Conservation (phyloP, 2,329 filamentous ascomycete species). For the Eutypella sp. region DNA sequence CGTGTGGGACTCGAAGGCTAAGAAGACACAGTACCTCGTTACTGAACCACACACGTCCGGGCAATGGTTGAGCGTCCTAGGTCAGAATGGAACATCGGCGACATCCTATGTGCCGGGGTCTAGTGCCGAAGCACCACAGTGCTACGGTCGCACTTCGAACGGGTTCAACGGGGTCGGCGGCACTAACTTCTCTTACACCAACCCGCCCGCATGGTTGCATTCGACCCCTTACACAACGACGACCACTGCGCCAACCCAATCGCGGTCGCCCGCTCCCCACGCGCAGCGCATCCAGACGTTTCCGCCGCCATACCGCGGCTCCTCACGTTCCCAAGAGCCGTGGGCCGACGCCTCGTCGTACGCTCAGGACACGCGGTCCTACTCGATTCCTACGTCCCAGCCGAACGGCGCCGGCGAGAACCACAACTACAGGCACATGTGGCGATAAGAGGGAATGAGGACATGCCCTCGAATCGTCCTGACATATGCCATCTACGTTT, state of each 20-base stretch:
- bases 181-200: constrained; percentile 8
- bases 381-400: constrained; percentile 11
- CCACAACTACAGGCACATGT: constrained; percentile 4
- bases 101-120: constrained; percentile 8
- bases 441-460: not conserved
- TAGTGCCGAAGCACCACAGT: constrained; percentile 10
- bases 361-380: constrained; percentile 1
- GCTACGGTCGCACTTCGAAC: constrained; percentile 7
- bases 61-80: constrained; percentile 17
- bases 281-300: constrained; percentile 6
- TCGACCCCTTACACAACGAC: constrained; percentile 5
- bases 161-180: constrained; percentile 9
- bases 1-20: constrained; percentile 48
- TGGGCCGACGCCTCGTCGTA: constrained; percentile 14
- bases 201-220: constrained; percentile 10
- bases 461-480: not conserved
- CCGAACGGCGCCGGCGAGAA: constrained; percentile 6
- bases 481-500: too few species aligned
- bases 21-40: constrained; percentile 26
- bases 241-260: constrained; percentile 5
- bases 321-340: constrained; percentile 4
- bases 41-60: constrained; percentile 32
- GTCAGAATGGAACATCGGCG: constrained; percentile 2
- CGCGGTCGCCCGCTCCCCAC: constrained; percentile 9
- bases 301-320: not conserved